Conservation (phyloP, 371 early-diverging fungal species). For the Mucor mucedo region DNA sequence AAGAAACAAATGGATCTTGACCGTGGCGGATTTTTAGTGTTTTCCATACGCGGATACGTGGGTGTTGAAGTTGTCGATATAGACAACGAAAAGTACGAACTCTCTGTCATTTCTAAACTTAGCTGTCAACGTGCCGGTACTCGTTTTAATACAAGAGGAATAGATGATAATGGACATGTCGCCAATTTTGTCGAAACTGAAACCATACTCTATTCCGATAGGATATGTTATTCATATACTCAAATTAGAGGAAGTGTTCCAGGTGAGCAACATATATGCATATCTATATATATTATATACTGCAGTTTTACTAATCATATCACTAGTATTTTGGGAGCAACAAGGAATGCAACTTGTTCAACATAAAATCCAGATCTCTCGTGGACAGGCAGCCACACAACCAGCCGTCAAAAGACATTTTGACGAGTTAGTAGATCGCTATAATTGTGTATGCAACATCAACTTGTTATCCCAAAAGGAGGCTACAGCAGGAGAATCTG, state of each 20-base stretch:
- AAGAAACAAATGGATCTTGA: constrained; percentile 72
- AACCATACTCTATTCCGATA: constrained; percentile 67
- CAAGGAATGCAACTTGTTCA: constrained; percentile 83
- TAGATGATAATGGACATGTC: constrained; percentile 95
- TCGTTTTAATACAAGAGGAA: constrained; percentile 94
- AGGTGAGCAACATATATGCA: constrained; percentile 33
- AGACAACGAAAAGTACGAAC: constrained; percentile 50
- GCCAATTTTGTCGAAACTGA: constrained; percentile 98
- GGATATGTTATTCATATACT: constrained; percentile 70
- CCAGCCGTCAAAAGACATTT: constrained; percentile 87
- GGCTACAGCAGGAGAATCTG: constrained; percentile 67
- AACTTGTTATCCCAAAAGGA: constrained; percentile 82
- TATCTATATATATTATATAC: not conserved
- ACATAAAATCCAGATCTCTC: constrained; percentile 80
- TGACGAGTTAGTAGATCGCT: constrained; percentile 74
- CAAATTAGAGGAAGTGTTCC: constrained; percentile 96
- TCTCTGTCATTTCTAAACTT: constrained; percentile 89
- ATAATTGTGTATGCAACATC: constrained; percentile 77
- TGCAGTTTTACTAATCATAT: not conserved
- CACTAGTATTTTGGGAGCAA: constrained; percentile 93
- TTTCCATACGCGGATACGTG: constrained; percentile 73
- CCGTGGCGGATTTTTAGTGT: constrained; percentile 72
- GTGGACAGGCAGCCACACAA: constrained; percentile 69
- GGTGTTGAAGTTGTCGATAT: constrained; percentile 53
- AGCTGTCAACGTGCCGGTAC: constrained; percentile 95